Evolutionary conservation across 495 filamentous ascomycete genomes (phyloP).

Genomic region (Paragyromitra xinjiangensis): DNA sequence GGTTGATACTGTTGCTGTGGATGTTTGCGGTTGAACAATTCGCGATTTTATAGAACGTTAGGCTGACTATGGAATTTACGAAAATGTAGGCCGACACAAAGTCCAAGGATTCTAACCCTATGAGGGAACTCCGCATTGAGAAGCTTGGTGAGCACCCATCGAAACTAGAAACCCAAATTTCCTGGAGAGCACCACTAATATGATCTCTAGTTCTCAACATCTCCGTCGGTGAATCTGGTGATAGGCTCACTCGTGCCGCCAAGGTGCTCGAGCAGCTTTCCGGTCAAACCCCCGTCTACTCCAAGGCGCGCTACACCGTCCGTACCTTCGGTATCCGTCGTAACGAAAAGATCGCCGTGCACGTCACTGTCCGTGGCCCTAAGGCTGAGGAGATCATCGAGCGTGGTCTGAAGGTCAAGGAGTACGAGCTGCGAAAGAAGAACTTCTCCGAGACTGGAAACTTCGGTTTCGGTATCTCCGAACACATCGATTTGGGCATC

Average conservation of each 20-base stretch:
- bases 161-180: background rate
- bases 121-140: constrained; percentile 99
- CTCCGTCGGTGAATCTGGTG: constrained; percentile 99
- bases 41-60: constrained; percentile 27
- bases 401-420: constrained; percentile 99
- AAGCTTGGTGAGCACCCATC: constrained; percentile 70
- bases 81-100: constrained; percentile 74
- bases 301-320: constrained; percentile 99
- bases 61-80: constrained; percentile 36
- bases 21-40: constrained; percentile 23
- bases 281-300: constrained; percentile 99
- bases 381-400: constrained; percentile 99
- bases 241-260: constrained; percentile 98
- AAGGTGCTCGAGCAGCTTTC: constrained; percentile 99
- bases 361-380: constrained; percentile 99
- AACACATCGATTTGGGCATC: constrained; percentile 99
- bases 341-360: constrained; percentile 99
- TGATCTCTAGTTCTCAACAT: constrained; percentile 87
- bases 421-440: constrained; percentile 97
- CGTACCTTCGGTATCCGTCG: constrained; percentile 99
- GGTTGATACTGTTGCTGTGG: constrained; percentile 43
- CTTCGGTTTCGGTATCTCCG: constrained; percentile 99
- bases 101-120: constrained; percentile 92
- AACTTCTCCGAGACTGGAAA: constrained; percentile 99
- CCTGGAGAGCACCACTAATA: background rate